Base-by-base conservation (phyloP, 108 stramenopile genomes). In the Mayamaea pseudoterrestris region DNA sequence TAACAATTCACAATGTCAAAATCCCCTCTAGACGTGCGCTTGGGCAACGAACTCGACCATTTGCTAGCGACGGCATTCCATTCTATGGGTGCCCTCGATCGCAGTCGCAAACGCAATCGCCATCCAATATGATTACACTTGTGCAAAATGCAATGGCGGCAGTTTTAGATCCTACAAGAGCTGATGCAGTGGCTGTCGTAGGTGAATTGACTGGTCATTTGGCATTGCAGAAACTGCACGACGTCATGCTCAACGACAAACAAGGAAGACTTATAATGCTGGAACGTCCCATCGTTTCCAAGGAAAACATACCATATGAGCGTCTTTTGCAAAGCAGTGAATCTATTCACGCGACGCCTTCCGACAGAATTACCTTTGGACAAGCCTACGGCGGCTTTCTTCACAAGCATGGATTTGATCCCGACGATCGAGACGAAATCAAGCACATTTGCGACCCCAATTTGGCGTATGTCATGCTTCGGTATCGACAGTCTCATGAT, bases 401-500 rank as follows among this genome's bases (percentile, higher is more conserved):
- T 53, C 57, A 66, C 32, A 44, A 24, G 0, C 83, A 98, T 57
- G 80, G 66, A 3, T 98, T 90, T 56, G 77, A 93, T 57, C 83
- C 95, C 5, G 87, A 94, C 44, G 80, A 79, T 60, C 59, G 86
- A 36, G 48, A 60, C 51, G 48, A 61, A 5, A 78, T 96, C 1
- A 60, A 66, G 16, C 84, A 73, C 54, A 49, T 90, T 21, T 43
- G 45, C 11, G 51, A 59, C 35, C 27, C 57, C 0, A 84, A 90
- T 29, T 67, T 96, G 17, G 78, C 90, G 12, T 98, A 94, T 58
- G 73, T 97, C 3, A 89, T 97, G 93, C 64, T 78, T 28, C 76
- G 97, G 18, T 95, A 96, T 63, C 78, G 98, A 34, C 93, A 82
- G 60, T 71, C 58, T 22, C 98, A 98, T 58, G 98, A 98, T 58